Evolutionary conservation across 257 asterid species (phyloP), one percentile per base, ranked within the genome.

Genomic region (Nyctanthes arbortristis): DNA sequence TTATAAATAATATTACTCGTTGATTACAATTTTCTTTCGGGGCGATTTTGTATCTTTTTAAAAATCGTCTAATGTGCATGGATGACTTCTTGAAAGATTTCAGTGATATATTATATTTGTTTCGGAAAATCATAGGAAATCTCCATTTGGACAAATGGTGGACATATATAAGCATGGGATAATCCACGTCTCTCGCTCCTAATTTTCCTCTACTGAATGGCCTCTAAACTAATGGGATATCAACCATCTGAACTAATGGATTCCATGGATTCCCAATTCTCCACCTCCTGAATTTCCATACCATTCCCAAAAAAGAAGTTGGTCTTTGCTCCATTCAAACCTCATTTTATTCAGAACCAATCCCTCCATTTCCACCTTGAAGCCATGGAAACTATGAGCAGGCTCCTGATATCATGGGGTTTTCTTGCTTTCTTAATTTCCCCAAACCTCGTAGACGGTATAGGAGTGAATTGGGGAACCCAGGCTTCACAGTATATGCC

Each of bases 381-480:
- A 22, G 59, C 31, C 59, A 52, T 52, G 59, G 31, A 52, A 4
- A 2, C 0, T 22, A 52, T 22, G n/a, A n/a, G n/a, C 31, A 52
- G n/a, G 59, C 14, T 52, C 59, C 29, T 52, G 29, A 8, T 20
- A 52, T 7, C 31, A 52, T 52, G 59, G 59, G 31, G 30, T 30
- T 52, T 52, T 52, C 59, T 52, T 52, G 59, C 59, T 20, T 52
- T 52, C 59, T 52, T 52, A 52, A 52, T 52, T 52, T 52, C 31
- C 2, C 30, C 59, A 22, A 52, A 52, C 59, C 31, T 52, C 59
- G 59, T 52, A 52, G 30, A 88, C 27, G 82, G 85, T 60, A 61
- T 91, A 1, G 97, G 97, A 5, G 91, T 87, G 25, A 91, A 88
- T 27, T 91, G 96, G 96, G 97, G 97, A 34, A 84, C 88, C 1